Evolutionary conservation across 169 alveolate species (phyloP).

Genomic region (Babesia ovis): DNA sequence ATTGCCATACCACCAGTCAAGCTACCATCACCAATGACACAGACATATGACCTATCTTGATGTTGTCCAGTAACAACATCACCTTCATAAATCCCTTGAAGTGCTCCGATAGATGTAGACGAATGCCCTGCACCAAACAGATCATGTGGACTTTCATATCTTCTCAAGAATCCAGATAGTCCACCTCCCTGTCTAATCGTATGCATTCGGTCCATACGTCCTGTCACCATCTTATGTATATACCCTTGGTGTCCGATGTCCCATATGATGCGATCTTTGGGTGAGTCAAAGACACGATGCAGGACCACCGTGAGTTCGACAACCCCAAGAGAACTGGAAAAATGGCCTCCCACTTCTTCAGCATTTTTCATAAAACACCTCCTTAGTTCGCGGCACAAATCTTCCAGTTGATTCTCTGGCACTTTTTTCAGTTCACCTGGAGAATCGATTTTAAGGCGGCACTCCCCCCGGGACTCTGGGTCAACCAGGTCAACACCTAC

Average conservation of each 20-base stretch:
- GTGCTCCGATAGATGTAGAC: slow-evolving; percentile 84
- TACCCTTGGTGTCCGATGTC: slow-evolving; percentile 87
- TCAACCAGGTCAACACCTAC: background rate
- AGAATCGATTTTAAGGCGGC: slow-evolving; percentile 3
- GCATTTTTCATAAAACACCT: slow-evolving; percentile 32
- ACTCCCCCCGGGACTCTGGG: background rate
- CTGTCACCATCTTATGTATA: slow-evolving; percentile 86
- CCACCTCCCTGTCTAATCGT: slow-evolving; percentile 81
- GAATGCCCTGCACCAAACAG: slow-evolving; percentile 90
- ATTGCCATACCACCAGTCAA: slow-evolving; percentile 89
- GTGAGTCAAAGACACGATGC: slow-evolving; percentile 81
- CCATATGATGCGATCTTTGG: slow-evolving; percentile 80
- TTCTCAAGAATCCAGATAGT: slow-evolving; percentile 80
- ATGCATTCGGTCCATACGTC: slow-evolving; percentile 81
- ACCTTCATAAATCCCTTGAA: slow-evolving; percentile 77
- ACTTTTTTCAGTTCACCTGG: slow-evolving; percentile 45
- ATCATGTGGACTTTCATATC: slow-evolving; percentile 83
- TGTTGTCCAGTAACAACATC: slow-evolving; percentile 3
- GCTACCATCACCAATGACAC: slow-evolving; percentile 88
- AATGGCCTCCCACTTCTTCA: slow-evolving; percentile 83
- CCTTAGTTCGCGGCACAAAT: slow-evolving; percentile 57
- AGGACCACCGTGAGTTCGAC: slow-evolving; percentile 82
- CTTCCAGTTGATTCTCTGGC: slow-evolving; percentile 51
- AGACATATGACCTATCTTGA: slow-evolving; percentile 61
- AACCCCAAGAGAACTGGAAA: slow-evolving; percentile 81